These are phyloP conservation scores for Biancaea sappan DNA, from an alignment of 306 rosid genomes.

Conservation along the genomic window DNA sequence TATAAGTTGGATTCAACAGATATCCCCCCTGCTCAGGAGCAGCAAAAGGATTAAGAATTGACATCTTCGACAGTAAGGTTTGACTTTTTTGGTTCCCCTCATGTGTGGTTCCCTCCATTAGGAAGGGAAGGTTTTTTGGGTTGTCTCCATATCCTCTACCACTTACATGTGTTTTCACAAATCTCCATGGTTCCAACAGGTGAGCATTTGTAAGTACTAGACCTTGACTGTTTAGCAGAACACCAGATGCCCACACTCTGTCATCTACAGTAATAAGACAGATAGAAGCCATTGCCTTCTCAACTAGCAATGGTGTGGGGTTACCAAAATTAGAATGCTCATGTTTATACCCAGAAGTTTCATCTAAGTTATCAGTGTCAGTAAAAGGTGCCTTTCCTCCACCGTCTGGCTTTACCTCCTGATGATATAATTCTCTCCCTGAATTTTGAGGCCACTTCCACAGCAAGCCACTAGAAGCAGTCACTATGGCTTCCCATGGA, in stretches of 20 bases:
- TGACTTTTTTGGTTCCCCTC: conserved; percentile 40
- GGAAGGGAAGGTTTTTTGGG: conserved; percentile 34
- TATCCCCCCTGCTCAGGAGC: conserved; percentile 42
- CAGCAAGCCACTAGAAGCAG: conserved; percentile 70
- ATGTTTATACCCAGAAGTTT: conserved; percentile 28
- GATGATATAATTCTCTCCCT: conserved; percentile 42
- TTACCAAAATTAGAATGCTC: conserved; percentile 36
- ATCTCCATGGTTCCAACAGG: conserved; percentile 91
- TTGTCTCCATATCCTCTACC: conserved; percentile 46
- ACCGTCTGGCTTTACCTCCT: conserved; percentile 39
- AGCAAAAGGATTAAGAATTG: conserved; percentile 37
- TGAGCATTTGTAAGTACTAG: conserved; percentile 95
- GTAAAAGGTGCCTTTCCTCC: conserved; percentile 36
- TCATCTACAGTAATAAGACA: conserved; percentile 85
- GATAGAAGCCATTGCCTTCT: conserved; percentile 76
- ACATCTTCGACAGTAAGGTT: conserved; percentile 27
- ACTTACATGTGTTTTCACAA: conserved; percentile 61
- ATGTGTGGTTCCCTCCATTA: conserved; percentile 37
- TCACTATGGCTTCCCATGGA: conserved; percentile 91
- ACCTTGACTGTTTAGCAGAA: conserved; percentile 76
- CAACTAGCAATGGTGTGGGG: conserved; percentile 52
- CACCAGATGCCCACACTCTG: conserved; percentile 96
- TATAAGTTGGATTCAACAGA: conserved; percentile 39
- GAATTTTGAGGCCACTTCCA: conserved; percentile 48
- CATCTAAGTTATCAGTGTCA: conserved; percentile 34